These are phyloP conservation scores for Ustilago tritici DNA, from an alignment of 1,284 basidiomycete species.

Conservation along the genomic window DNA sequence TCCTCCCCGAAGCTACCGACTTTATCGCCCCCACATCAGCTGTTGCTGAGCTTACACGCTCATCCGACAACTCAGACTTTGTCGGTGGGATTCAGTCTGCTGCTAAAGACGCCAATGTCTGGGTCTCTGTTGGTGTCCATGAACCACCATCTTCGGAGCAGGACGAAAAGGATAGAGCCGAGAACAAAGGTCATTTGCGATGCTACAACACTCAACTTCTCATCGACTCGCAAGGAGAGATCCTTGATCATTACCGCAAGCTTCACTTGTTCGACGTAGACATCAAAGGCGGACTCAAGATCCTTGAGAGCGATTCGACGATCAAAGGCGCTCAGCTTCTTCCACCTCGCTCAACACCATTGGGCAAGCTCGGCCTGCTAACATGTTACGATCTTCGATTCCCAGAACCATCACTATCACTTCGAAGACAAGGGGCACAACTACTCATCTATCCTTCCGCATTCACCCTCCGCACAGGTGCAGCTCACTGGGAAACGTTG, in stretches of 20 bases:
- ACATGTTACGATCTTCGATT: slow-evolving; percentile 74
- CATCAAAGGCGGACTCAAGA: slow-evolving; percentile 67
- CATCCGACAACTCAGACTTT: slow-evolving; percentile 62
- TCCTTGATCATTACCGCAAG: slow-evolving; percentile 71
- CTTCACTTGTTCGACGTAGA: slow-evolving; percentile 74
- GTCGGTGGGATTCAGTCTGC: slow-evolving; percentile 68
- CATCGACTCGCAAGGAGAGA: slow-evolving; percentile 70
- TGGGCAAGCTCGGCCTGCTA: slow-evolving; percentile 71
- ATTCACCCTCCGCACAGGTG: slow-evolving; percentile 72
- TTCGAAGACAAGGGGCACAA: slow-evolving; percentile 71
- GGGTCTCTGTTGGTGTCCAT: slow-evolving; percentile 72
- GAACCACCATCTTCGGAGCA: slow-evolving; percentile 68
- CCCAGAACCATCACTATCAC: slow-evolving; percentile 71
- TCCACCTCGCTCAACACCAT: slow-evolving; percentile 63
- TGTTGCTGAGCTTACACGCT: slow-evolving; percentile 61
- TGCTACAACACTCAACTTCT: slow-evolving; percentile 73
- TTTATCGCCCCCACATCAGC: slow-evolving; percentile 71
- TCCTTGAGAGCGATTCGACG: slow-evolving; percentile 69
- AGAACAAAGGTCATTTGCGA: slow-evolving; percentile 57
- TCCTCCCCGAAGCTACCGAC: slow-evolving; percentile 73
- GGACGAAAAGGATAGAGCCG: slow-evolving; percentile 33
- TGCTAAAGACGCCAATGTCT: slow-evolving; percentile 70
- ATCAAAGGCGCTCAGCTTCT: slow-evolving; percentile 69
- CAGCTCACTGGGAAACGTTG: slow-evolving; percentile 67
- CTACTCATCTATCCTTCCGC: slow-evolving; percentile 73